Percentiles rank a stretch among this genome's conserved stretches.
These are phyloP conservation scores for Phlebiopsis flavidoalba DNA, from an alignment of 768 basidiomycete genomes.

Conservation along the genomic window DNA sequence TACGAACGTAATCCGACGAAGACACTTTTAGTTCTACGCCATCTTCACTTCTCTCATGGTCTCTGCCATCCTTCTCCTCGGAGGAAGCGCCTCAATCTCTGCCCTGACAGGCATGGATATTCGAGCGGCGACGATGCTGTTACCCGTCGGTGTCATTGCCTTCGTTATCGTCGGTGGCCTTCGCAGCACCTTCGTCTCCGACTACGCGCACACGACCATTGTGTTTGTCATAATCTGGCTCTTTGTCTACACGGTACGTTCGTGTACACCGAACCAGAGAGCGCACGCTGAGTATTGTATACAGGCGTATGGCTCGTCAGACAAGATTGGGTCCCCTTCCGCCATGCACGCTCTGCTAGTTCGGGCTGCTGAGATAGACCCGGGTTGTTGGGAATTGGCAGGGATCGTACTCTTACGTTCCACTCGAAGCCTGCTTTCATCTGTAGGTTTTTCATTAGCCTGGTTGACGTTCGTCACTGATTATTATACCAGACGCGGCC, in stretches of 20 bases:
- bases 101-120: slow-evolving; percentile 26
- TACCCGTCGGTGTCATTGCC: slow-evolving; percentile 26
- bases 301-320: neutral
- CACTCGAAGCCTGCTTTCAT: slow-evolving; percentile 34
- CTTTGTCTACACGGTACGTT: slow-evolving; percentile 20
- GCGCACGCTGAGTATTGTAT: slow-evolving; percentile 2
- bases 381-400: slow-evolving; percentile 37
- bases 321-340: slow-evolving; percentile 17
- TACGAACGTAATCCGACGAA: too few species aligned
- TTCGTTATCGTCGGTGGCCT: slow-evolving; percentile 27
- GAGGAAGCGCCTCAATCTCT: slow-evolving; percentile 26
- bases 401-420: slow-evolving; percentile 54
- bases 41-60: slow-evolving; percentile 3
- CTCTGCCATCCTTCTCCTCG: slow-evolving; percentile 18
- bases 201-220: slow-evolving; percentile 24
- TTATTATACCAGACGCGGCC: neutral
- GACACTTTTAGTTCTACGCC: neutral
- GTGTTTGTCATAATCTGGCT: slow-evolving; percentile 25
- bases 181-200: slow-evolving; percentile 25
- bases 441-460: neutral
- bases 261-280: slow-evolving; percentile 24
- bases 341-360: slow-evolving; percentile 42
- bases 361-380: slow-evolving; percentile 37
- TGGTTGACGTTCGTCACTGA: neutral
- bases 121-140: slow-evolving; percentile 24